Base-by-base conservation (phyloP, 768 basidiomycete genomes). In the Naganishia onofrii region DNA sequence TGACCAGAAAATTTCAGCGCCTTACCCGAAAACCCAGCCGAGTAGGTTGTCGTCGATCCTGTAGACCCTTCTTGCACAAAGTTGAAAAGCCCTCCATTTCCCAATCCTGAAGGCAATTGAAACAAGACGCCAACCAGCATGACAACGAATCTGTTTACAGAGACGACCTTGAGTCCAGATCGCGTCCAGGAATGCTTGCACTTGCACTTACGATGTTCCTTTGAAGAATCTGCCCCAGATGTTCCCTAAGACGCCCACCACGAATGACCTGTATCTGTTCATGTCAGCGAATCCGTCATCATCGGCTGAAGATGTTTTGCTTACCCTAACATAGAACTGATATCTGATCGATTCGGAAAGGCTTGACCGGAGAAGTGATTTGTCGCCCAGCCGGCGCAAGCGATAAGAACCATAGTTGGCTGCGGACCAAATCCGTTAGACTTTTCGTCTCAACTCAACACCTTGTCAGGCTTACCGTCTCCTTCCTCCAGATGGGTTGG, bases 51-150 rank as follows among this genome's bases (percentile, higher is more conserved):
- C 38, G 66, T 76, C 9, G 66, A 68, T 48, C 77, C 75, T 26
- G 66, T 65, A 1, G 76, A 70, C 38, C 74, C 69, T 36, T 75
- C 74, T 52, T 84, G 81, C 0, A 75, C 75, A 32, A 73, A 77
- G 71, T 85, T 86, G 71, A 93, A 84, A 8, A 93, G 85, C 34
- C 91, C 91, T 13, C 90, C 90, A 53, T 87, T 90, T 9, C 88
- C 87, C 13, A 93, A 84, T 46, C 91, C 91, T 9, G 89, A 90
- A 0, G 91, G 91, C 0, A 93, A 84, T 81, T 93, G 92, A 82
- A 92, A 90, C 19, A 92, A 83, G 57, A 93, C 89, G 28, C 89
- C 90, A 0, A 89, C 42, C 52, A 90, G 89, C 87, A 91, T 90
- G 70, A 92, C 87, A 26, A 91, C 89, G 76, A 92, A 92, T 0